A percentile compares a stretch with the other conserved stretches of the same genome.
phyloP scores from a whole-genome alignment of 2,329 filamentous ascomycete genomes.

The Talaromyces sp. region DNA sequence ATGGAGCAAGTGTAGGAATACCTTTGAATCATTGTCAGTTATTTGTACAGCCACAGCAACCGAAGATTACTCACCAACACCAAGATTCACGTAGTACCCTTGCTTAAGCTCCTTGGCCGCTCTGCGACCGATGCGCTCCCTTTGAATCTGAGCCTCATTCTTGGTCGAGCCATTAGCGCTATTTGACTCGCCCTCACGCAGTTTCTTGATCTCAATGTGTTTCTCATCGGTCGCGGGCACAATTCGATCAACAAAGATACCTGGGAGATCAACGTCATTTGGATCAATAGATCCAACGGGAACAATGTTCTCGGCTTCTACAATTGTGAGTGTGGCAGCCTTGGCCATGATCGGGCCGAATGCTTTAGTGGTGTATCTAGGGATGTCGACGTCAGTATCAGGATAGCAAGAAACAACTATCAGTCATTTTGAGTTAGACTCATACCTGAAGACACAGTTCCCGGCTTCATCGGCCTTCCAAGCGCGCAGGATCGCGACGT shows the following conservation, averaged over 20 bases:
- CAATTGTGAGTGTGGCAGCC: constrained; percentile 74
- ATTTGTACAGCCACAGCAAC: constrained; percentile 1
- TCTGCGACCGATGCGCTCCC: constrained; percentile 69
- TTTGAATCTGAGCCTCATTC: constrained; percentile 38
- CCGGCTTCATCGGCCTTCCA: constrained; percentile 76
- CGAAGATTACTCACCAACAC: constrained; percentile 29
- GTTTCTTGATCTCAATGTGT: constrained; percentile 70
- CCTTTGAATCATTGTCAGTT: constrained; percentile 44
- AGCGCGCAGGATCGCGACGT: constrained; percentile 76
- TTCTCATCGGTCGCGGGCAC: constrained; percentile 73
- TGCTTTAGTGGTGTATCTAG: constrained; percentile 69
- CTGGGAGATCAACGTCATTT: constrained; percentile 75
- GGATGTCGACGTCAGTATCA: background rate
- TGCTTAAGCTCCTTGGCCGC: constrained; percentile 80
- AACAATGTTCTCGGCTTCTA: constrained; percentile 84
- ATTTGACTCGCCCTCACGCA: constrained; percentile 48
- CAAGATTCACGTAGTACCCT: constrained; percentile 40
- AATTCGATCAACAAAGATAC: constrained; percentile 81
- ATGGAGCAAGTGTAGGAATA: constrained; percentile 84
- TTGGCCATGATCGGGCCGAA: constrained; percentile 80
- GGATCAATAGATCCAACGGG: constrained; percentile 72
- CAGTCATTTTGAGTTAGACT: background rate
- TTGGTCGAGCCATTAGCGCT: constrained; percentile 41
- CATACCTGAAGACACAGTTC: constrained; percentile 75
- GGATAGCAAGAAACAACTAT: too few species aligned